Conservation (phyloP, 2,329 filamentous ascomycete species). For the Calonectria montana region DNA sequence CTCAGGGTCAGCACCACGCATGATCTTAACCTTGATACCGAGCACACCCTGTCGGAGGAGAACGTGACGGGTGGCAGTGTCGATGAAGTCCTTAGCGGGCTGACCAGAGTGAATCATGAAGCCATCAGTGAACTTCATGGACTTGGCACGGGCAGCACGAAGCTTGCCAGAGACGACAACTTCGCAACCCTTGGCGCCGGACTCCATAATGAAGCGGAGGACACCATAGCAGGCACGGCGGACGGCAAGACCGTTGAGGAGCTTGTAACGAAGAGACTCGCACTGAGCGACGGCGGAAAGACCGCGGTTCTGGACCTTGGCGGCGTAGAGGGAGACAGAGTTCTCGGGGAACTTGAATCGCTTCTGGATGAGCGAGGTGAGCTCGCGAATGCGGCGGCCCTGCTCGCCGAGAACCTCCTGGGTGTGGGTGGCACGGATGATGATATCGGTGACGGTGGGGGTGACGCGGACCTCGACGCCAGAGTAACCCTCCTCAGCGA, state of each 20-base stretch:
- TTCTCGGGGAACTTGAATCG: slow-evolving; percentile 99
- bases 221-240: slow-evolving; percentile 99
- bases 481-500: slow-evolving; percentile 99
- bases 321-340: slow-evolving; percentile 99
- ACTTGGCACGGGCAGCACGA: slow-evolving; percentile 98
- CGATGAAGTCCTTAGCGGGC: slow-evolving; percentile 99
- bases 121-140: slow-evolving; percentile 99
- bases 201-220: slow-evolving; percentile 99
- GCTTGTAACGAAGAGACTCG: slow-evolving; percentile 99
- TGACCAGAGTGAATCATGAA: slow-evolving; percentile 99
- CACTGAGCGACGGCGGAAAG: slow-evolving; percentile 99
- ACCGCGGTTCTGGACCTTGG: slow-evolving; percentile 99
- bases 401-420: slow-evolving; percentile 99
- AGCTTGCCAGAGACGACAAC: slow-evolving; percentile 99
- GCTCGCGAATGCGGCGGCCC: slow-evolving; percentile 99
- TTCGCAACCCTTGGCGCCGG: slow-evolving; percentile 99
- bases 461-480: slow-evolving; percentile 99
- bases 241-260: slow-evolving; percentile 99
- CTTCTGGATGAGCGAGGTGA: slow-evolving; percentile 99
- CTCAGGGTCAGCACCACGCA: slow-evolving; percentile 99
- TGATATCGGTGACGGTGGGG: slow-evolving; percentile 99
- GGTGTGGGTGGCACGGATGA: slow-evolving; percentile 99
- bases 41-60: slow-evolving; percentile 99
- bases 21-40: slow-evolving; percentile 99
- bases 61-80: slow-evolving; percentile 98